These are phyloP conservation scores for Chytriomyces sp. DNA, from an alignment of 192 early-diverging fungal genomes.

Conservation along the genomic window DNA sequence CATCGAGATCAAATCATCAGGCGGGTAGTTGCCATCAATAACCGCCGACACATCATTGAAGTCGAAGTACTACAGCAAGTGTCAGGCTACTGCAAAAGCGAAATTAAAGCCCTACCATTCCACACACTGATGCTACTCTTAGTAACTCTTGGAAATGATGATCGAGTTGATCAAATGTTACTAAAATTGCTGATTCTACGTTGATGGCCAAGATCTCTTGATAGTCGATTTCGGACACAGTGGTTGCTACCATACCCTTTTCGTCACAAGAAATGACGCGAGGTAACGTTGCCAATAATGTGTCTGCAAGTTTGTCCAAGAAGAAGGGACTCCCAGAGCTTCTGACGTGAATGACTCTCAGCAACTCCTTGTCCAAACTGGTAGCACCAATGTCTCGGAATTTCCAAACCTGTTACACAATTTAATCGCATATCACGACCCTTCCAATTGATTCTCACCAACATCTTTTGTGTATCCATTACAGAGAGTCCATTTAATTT, in stretches of 20 bases:
- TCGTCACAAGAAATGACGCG: constrained; percentile 26
- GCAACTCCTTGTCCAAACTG: constrained; percentile 11
- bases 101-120: constrained; percentile 27
- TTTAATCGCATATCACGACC: neutral
- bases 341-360: constrained; percentile 24
- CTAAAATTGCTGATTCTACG: constrained; percentile 32
- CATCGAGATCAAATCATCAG: constrained; percentile 24
- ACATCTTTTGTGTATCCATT: constrained; percentile 30
- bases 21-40: constrained; percentile 25
- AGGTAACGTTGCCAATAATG: constrained; percentile 21
- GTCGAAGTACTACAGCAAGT: constrained; percentile 16
- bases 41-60: constrained; percentile 25
- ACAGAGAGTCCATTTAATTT: constrained; percentile 29
- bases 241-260: constrained; percentile 17
- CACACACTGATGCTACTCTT: constrained; percentile 36
- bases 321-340: constrained; percentile 33
- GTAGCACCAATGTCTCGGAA: constrained; percentile 28
- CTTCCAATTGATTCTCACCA: neutral
- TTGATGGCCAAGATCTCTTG: constrained; percentile 34
- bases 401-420: constrained; percentile 33
- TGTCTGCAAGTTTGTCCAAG: constrained; percentile 34
- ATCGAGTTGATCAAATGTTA: constrained; percentile 33
- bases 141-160: constrained; percentile 34
- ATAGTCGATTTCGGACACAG: constrained; percentile 26
- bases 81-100: neutral